Evolutionary conservation across 139 green algal genomes (phyloP).

Genomic region (Ettlia oleoabundans): DNA sequence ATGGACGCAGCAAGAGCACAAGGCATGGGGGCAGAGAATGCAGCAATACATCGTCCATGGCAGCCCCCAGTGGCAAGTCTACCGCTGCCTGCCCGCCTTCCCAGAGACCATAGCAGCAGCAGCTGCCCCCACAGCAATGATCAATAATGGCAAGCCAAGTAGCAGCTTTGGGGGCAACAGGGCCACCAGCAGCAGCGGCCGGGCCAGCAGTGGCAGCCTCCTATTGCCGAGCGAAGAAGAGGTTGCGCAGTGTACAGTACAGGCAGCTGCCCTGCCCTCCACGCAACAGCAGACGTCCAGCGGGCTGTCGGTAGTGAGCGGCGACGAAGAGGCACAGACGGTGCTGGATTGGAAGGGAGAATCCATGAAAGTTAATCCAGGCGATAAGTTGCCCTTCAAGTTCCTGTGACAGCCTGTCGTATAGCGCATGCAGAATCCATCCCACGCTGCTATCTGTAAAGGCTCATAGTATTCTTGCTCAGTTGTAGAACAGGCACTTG

Average conservation of each 20-base stretch:
- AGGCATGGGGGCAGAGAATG: conserved; percentile 52
- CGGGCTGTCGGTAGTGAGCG: conserved; percentile 30
- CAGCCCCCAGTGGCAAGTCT: conserved; percentile 10
- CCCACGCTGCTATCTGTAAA: too few relatives aligned
- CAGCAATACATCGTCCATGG: conserved; percentile 39
- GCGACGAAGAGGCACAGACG: conserved; percentile 30
- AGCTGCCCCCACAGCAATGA: background rate
- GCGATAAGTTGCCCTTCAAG: conserved; percentile 80
- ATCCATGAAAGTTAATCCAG: conserved; percentile 76
- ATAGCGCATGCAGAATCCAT: too few relatives aligned
- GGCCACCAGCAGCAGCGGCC: background rate
- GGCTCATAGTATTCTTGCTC: too few relatives aligned
- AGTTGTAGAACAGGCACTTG: too few relatives aligned
- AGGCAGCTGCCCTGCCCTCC: conserved; percentile 28
- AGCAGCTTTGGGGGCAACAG: background rate
- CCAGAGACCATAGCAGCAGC: background rate
- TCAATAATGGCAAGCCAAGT: background rate
- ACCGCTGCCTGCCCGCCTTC: conserved; percentile 25
- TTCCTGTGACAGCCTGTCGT: too few relatives aligned
- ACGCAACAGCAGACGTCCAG: conserved; percentile 15
- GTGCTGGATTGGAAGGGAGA: conserved; percentile 83
- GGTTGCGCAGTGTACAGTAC: conserved; percentile 26
- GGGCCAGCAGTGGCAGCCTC: background rate
- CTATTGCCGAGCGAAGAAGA: conserved; percentile 13
- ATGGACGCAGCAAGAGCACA: conserved; percentile 28